Conservation (phyloP, 192 early-diverging fungal genomes). For the Podila clonocystis region DNA sequence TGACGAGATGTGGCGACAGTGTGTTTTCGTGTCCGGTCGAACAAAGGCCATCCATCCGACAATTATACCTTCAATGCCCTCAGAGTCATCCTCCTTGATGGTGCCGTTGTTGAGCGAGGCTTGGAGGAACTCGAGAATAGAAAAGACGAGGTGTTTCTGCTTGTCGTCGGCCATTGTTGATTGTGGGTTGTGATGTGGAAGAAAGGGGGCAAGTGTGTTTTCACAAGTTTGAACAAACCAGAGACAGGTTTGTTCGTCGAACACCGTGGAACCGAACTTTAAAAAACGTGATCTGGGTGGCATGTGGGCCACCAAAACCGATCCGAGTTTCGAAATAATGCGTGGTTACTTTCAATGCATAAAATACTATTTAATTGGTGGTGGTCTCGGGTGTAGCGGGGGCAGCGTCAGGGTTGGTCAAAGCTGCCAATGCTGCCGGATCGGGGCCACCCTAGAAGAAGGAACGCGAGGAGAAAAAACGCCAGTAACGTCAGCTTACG, state of each 20-base stretch:
- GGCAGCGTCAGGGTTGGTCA: not conserved
- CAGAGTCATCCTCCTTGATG: constrained; percentile 79
- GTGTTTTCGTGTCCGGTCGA: not conserved
- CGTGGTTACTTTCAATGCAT: no score
- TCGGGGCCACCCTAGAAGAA: constrained; percentile 42
- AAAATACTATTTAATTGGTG: not conserved
- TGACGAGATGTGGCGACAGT: no score
- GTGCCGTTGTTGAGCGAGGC: constrained; percentile 72
- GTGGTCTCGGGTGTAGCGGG: not conserved
- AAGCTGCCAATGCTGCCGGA: constrained; percentile 34
- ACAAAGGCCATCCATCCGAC: not conserved
- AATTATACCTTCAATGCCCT: constrained; percentile 79
- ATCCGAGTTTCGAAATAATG: no score
- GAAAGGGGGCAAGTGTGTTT: not conserved
- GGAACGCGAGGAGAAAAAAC: not conserved
- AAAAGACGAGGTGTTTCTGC: constrained; percentile 77
- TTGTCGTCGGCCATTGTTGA: constrained; percentile 67
- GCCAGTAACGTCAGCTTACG: not conserved
- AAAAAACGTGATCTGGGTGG: no score
- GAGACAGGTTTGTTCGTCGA: no score
- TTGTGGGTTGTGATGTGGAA: constrained; percentile 3
- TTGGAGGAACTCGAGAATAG: constrained; percentile 85
- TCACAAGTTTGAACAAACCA: not conserved
- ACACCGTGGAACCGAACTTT: no score
- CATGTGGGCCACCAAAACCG: no score